These are phyloP conservation scores for Gnomoniopsis smithogilvyi DNA, from an alignment of 2,329 filamentous ascomycete genomes.

Conservation along the genomic window DNA sequence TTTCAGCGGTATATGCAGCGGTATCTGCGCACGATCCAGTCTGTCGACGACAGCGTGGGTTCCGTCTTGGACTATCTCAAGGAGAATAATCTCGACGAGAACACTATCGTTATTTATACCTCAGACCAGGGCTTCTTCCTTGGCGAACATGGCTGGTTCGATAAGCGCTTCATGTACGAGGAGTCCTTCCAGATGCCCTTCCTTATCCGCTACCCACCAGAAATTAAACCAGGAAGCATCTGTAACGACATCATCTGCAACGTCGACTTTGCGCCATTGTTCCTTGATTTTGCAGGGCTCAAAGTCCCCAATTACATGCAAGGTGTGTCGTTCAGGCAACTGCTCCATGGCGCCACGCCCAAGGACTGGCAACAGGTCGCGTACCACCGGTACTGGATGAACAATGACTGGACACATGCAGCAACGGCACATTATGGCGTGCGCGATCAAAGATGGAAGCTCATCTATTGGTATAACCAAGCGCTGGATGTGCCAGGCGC, in stretches of 20 bases:
- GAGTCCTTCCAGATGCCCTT: conserved; percentile 57
- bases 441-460: conserved; percentile 48
- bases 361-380: conserved; percentile 47
- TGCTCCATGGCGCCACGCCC: conserved; percentile 37
- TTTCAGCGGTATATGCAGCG: conserved; percentile 56
- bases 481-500: conserved; percentile 42
- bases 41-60: conserved; percentile 50
- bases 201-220: conserved; percentile 41
- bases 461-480: conserved; percentile 57
- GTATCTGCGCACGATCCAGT: conserved; percentile 50
- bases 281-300: conserved; percentile 42
- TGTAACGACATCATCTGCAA: conserved; percentile 50
- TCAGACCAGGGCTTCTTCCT: conserved; percentile 56
- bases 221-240: conserved; percentile 35
- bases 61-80: conserved; percentile 45
- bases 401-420: conserved; percentile 46
- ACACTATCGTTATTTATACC: conserved; percentile 52
- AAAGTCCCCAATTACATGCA: conserved; percentile 48
- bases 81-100: conserved; percentile 34
- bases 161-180: conserved; percentile 58
- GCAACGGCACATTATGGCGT: conserved; percentile 51
- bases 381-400: conserved; percentile 56
- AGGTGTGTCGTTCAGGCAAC: conserved; percentile 38
- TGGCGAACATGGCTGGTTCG: conserved; percentile 56
- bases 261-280: conserved; percentile 52